Percentiles rank a stretch among this genome's conserved stretches.
Conservation (phyloP, 352 stramenopile species). For the Pythium pyrilobum region DNA sequence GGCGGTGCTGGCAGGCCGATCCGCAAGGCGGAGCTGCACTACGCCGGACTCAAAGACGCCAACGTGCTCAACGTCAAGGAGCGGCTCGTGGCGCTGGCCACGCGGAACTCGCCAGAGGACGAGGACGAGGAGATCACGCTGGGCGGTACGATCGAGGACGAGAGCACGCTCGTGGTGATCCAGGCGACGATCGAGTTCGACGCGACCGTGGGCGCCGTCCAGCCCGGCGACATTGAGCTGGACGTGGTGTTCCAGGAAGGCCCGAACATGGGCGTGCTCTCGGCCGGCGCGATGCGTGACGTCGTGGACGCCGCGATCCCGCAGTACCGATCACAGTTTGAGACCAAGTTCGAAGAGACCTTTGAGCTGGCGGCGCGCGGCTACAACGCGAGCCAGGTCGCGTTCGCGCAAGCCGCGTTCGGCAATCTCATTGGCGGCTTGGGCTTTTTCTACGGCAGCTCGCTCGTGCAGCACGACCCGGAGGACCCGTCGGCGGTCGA, state of each 20-base stretch:
- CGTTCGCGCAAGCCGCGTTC: slow-evolving; percentile 81
- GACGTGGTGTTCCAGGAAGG: slow-evolving; percentile 65
- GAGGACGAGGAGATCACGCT: slow-evolving; percentile 49
- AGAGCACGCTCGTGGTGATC: slow-evolving; percentile 59
- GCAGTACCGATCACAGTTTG: slow-evolving; percentile 26
- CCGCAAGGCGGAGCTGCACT: slow-evolving; percentile 40
- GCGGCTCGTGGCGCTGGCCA: slow-evolving; percentile 35
- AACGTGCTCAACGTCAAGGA: slow-evolving; percentile 77
- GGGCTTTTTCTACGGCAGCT: slow-evolving; percentile 89
- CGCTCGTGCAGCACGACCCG: slow-evolving; percentile 58
- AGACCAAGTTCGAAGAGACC: slow-evolving; percentile 44
- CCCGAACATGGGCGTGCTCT: slow-evolving; percentile 11
- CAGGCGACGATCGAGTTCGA: slow-evolving; percentile 57
- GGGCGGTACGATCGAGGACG: slow-evolving; percentile 66
- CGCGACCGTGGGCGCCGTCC: slow-evolving; percentile 17
- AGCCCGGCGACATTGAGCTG: slow-evolving; percentile 43
- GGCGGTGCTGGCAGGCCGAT: slow-evolving; percentile 13
- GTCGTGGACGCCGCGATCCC: slow-evolving; percentile 4
- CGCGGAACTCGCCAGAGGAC: slow-evolving; percentile 17
- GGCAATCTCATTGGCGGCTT: slow-evolving; percentile 88
- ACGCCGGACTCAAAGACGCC: slow-evolving; percentile 45
- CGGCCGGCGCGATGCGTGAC: slow-evolving; percentile 1
- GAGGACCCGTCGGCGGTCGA: slow-evolving; percentile 25
- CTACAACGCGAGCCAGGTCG: slow-evolving; percentile 54
- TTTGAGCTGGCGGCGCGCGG: slow-evolving; percentile 32